Base-by-base conservation (phyloP, 345 rosid species). In the Citrus reticulata region DNA sequence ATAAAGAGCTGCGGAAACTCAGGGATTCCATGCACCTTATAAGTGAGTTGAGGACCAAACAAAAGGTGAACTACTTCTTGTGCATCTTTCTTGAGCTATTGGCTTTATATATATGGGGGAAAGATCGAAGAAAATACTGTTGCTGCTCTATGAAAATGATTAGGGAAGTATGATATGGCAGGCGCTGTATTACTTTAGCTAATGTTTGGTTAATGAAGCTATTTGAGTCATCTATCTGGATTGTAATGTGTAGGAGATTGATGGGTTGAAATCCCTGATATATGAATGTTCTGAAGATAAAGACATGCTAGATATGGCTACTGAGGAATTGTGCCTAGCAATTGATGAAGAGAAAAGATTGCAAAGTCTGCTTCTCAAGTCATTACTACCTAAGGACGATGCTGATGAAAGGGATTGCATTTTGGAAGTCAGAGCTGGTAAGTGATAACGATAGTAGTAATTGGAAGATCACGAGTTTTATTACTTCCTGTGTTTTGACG, bases 351-450 rank as follows among this genome's bases (percentile, higher is more conserved):
- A 94, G 86, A 91, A 89, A 81, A 89, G 90, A 79, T 72, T 92
- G 85, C 98, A 90, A 82, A 84, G 77, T 81, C 82, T 87, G 86
- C 81, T 96, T 81, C 95, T 94, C 66, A 90, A 86, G 89, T 89
- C 90, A 25, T 85, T 94, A 76, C 95, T 96, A 78, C 98, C 99
- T n/a, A 93, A 86, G 81, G 99, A 96, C 81, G 99, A 94, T 81
- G 99, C 98, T n/a, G 98, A 96, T 83, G 97, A 90, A 87, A 91
- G 97, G 87, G 94, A 84, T 85, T 87, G 93, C 82, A 94, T 96
- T 90, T 81, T 94, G 92, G 99, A 96, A 93, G 99, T 96, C 87
- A 91, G 98, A 89, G 98, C 98, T 87, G 99, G 98, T 94, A 91
- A 83, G 55, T 29, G 46, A 19, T 25, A 20, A 27, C 13, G 3